Conservation (phyloP, 352 stramenopile species). For the Pythium periplocum region DNA sequence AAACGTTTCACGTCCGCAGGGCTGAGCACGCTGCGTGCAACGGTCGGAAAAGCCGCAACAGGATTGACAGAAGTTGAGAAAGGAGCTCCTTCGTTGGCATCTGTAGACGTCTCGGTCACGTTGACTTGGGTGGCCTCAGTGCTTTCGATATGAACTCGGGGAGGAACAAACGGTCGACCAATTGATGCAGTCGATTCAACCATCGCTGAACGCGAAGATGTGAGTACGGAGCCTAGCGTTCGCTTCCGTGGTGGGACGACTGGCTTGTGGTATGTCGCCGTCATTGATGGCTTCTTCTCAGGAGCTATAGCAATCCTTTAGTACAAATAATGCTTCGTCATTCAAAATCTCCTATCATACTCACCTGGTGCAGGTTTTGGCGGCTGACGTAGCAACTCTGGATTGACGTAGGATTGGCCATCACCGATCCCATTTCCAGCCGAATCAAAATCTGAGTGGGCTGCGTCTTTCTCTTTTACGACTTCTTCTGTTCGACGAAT, state of each 20-base stretch:
- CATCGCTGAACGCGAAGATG: slow-evolving; percentile 46
- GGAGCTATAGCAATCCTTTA: not conserved
- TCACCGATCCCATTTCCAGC: slow-evolving; percentile 49
- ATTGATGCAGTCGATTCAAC: slow-evolving; percentile 66
- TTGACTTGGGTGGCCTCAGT: too few species aligned
- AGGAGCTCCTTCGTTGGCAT: too few species aligned
- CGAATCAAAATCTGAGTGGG: not conserved
- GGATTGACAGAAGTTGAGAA: not conserved
- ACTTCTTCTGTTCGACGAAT: too few species aligned
- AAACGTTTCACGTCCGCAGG: slow-evolving; percentile 40
- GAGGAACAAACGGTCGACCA: slow-evolving; percentile 45
- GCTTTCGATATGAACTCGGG: not conserved
- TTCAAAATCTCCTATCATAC: too few species aligned
- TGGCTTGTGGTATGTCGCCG: not conserved
- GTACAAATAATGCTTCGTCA: not conserved
- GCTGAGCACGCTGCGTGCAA: slow-evolving; percentile 51
- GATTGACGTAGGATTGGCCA: slow-evolving; percentile 79
- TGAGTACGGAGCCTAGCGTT: slow-evolving; percentile 50
- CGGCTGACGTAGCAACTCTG: slow-evolving; percentile 40
- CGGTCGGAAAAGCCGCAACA: slow-evolving; percentile 36
- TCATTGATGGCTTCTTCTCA: not conserved
- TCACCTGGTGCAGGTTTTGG: not conserved
- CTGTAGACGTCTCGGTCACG: too few species aligned
- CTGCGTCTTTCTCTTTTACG: too few species aligned
- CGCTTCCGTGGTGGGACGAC: slow-evolving; percentile 22